Evolutionary conservation across 2,329 filamentous ascomycete species (phyloP).

Genomic region (Fusarium nisikadoi): DNA sequence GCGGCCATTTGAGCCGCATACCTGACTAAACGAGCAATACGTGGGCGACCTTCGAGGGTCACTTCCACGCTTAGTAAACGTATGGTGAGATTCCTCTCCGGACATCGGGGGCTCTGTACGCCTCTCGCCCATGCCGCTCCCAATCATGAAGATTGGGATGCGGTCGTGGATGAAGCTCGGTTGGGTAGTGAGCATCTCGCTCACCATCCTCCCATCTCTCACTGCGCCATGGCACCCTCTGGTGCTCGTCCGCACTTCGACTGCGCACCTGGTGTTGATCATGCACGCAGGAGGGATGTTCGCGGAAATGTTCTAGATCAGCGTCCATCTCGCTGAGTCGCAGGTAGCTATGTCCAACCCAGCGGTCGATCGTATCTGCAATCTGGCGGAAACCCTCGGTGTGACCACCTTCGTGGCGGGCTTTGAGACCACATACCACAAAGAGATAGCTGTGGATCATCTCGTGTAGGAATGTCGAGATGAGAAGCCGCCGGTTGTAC

Average conservation of each 20-base stretch:
- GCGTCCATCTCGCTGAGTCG: constrained; percentile 70
- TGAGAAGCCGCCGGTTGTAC: constrained; percentile 70
- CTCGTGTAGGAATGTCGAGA: constrained; percentile 74
- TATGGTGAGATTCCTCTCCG: constrained; percentile 45
- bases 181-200: constrained; percentile 25
- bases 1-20: background rate
- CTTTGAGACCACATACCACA: constrained; percentile 68
- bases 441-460: constrained; percentile 75
- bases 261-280: constrained; percentile 38
- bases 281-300: constrained; percentile 35
- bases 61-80: constrained; percentile 43
- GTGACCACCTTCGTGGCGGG: constrained; percentile 66
- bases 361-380: constrained; percentile 68
- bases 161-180: constrained; percentile 33
- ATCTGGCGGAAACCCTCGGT: constrained; percentile 69
- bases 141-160: constrained; percentile 42
- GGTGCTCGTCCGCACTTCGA: constrained; percentile 27
- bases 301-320: constrained; percentile 65
- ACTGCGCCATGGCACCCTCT: constrained; percentile 28
- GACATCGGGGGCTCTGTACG: constrained; percentile 44
- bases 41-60: constrained; percentile 22
- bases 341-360: constrained; percentile 66
- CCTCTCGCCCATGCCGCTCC: constrained; percentile 51
- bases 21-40: constrained; percentile 19
- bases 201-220: constrained; percentile 34